A percentile compares a stretch with the other conserved stretches of the same genome.
These are phyloP conservation scores for Brasilioporus rufonigricans DNA, from an alignment of 768 basidiomycete species.

Conservation along the genomic window DNA sequence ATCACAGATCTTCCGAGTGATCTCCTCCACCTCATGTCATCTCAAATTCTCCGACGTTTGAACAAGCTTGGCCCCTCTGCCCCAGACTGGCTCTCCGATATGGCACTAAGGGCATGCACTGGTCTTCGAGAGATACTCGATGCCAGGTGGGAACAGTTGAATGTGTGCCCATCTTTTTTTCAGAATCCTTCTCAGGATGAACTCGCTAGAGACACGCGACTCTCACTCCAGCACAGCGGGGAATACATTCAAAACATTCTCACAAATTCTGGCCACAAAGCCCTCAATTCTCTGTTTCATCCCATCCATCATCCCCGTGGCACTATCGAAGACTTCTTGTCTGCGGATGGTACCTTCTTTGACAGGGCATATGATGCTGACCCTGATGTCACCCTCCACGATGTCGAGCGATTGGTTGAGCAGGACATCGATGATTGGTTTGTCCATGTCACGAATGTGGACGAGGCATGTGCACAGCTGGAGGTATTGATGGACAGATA, in stretches of 20 bases:
- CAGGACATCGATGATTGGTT: background rate
- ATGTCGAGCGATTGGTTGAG: slow-evolving; percentile 35
- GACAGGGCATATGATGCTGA: background rate
- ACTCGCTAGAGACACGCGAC: too few relatives aligned
- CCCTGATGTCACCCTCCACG: too few relatives aligned
- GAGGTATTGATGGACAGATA: slow-evolving; percentile 25
- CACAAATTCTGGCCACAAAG: background rate
- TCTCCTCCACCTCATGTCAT: background rate
- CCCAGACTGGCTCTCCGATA: background rate
- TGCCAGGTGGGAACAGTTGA: slow-evolving; percentile 36
- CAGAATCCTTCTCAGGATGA: too few relatives aligned
- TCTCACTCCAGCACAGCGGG: too few relatives aligned
- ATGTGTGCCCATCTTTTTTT: slow-evolving; percentile 8
- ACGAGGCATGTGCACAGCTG: slow-evolving; percentile 12
- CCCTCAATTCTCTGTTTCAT: background rate
- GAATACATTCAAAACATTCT: slow-evolving; percentile 11
- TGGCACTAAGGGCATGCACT: background rate
- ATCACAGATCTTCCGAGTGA: background rate
- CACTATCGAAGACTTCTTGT: too few relatives aligned
- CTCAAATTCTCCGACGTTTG: too few relatives aligned
- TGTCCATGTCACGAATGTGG: background rate
- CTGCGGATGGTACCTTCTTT: slow-evolving; percentile 7
- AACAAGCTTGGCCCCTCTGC: background rate
- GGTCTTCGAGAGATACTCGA: too few relatives aligned
- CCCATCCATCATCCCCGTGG: too few relatives aligned